Percentiles rank a stretch among this genome's conserved stretches.
phyloP scores from a whole-genome alignment of 2,329 filamentous ascomycete genomes.

The Berkeleyomyces rouxiae region DNA sequence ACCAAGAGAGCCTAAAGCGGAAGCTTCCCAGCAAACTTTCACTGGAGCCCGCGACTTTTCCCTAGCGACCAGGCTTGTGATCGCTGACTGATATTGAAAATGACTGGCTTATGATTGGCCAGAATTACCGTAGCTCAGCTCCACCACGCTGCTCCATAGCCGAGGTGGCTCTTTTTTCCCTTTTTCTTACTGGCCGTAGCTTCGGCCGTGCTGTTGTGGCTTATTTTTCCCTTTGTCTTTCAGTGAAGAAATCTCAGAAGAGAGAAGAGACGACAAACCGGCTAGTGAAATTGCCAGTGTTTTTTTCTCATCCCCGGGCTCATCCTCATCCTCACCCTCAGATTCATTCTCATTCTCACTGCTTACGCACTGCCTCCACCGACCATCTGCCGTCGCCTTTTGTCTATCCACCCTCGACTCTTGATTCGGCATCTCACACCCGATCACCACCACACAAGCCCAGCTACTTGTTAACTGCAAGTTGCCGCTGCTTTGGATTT shows the following conservation, averaged over 20 bases:
- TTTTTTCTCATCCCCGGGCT: neutral
- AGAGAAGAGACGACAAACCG: neutral
- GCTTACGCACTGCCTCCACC: neutral
- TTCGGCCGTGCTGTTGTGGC: neutral
- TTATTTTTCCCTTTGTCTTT: neutral
- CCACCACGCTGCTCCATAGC: slow-evolving; percentile 7
- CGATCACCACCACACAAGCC: neutral
- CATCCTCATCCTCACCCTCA: neutral
- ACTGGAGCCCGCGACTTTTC: slow-evolving; percentile 3
- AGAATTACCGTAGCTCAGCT: neutral
- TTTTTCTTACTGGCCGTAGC: neutral
- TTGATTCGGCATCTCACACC: neutral
- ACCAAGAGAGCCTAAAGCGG: neutral
- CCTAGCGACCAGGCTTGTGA: neutral
- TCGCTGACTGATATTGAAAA: slow-evolving; percentile 12
- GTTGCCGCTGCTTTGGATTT: neutral
- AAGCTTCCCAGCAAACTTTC: neutral
- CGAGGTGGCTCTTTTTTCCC: slow-evolving; percentile 11
- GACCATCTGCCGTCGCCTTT: neutral
- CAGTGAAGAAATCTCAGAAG: neutral
- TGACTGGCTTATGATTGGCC: slow-evolving; percentile 11
- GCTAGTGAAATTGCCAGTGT: neutral
- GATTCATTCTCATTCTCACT: neutral
- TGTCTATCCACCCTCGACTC: neutral
- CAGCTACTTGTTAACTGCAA: slow-evolving; percentile 3